Base-by-base conservation (phyloP, 495 filamentous ascomycete genomes). In the Hypoxylon subgilvum region DNA sequence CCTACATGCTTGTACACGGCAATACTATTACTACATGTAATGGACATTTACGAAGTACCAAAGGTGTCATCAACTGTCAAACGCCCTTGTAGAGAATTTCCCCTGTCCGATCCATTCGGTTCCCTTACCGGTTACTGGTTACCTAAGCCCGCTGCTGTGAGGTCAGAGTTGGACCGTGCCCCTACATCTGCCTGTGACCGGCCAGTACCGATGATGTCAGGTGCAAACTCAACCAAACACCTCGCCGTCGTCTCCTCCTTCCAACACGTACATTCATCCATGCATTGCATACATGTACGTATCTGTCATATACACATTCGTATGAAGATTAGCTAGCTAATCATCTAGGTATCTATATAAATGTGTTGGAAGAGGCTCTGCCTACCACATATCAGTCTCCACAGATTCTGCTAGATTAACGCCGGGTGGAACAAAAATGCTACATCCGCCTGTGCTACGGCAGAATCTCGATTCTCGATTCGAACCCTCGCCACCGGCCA, bases 121-220 rank as follows among this genome's bases (percentile, higher is more conserved):
- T 27, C 8, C 23, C 8, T 27, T 27, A 27, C 23, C 4, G n/a
- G n/a, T n/a, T n/a, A n/a, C n/a, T n/a, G n/a, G n/a, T n/a, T n/a
- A n/a, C n/a, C n/a, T 12, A 30, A 19, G 7, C 32, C 10, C n/a
- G n/a, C n/a, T n/a, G n/a, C n/a, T 44, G 42, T 63, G 53, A 58
- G 60, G 60, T 63, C 60, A 63, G 60, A 45, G 13, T 23, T 54
- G 53, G 60, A 14, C 53, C 46, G 60, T 63, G 60, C 60, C 19
- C 35, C 9, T 34, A 10, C 0, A 34, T 6, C 22, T 25, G 18
- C 46, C 57, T 39, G 27, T 17, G 38, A 34, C 7, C 25, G 32
- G 22, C 2, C 30, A 45, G 40, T 25, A 14, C 55, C 44, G 35
- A 65, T 65, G 61, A 65, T 65, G 61, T 65, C 61, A 65, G 51